Evolutionary conservation across 1,284 basidiomycete species (phyloP).

Genomic region (Chalciporus sp.): DNA sequence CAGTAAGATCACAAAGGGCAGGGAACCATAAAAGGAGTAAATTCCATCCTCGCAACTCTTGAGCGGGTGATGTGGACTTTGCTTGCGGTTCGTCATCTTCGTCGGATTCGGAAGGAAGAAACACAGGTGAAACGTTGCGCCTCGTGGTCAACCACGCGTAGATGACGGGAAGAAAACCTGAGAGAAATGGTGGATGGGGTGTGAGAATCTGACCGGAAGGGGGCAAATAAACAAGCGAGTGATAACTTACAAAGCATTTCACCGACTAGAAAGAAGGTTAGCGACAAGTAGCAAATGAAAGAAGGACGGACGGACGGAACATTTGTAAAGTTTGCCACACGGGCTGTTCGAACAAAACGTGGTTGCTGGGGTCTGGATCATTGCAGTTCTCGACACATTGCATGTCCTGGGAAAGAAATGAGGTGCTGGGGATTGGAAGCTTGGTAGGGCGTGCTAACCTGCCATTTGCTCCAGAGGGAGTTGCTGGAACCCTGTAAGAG

Average conservation of each 20-base stretch:
- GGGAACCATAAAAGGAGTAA: slow-evolving; percentile 83
- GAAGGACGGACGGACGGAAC: slow-evolving; percentile 68
- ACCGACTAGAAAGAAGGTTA: slow-evolving; percentile 62
- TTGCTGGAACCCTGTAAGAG: slow-evolving; percentile 68
- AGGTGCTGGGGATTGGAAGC: not conserved
- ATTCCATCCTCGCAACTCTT: slow-evolving; percentile 65
- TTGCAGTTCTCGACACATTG: slow-evolving; percentile 92
- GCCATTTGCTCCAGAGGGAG: slow-evolving; percentile 81
- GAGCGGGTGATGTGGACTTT: slow-evolving; percentile 41
- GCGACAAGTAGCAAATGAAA: slow-evolving; percentile 22
- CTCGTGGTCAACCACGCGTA: slow-evolving; percentile 62
- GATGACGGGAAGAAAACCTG: slow-evolving; percentile 83
- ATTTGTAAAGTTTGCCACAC: slow-evolving; percentile 94
- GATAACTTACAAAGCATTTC: slow-evolving; percentile 84
- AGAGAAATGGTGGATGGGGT: slow-evolving; percentile 18
- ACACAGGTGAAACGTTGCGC: slow-evolving; percentile 51
- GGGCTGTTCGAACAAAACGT: slow-evolving; percentile 85
- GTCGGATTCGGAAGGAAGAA: slow-evolving; percentile 56
- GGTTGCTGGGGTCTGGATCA: slow-evolving; percentile 54
- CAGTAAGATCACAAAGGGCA: slow-evolving; percentile 86
- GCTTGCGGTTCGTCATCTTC: slow-evolving; percentile 40
- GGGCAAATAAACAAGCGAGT: slow-evolving; percentile 18
- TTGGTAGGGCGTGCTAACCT: slow-evolving; percentile 45
- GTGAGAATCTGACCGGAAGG: slow-evolving; percentile 30
- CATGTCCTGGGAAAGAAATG: slow-evolving; percentile 67